Base-by-base conservation (phyloP, 768 basidiomycete species). In the Mycena epipterygia region DNA sequence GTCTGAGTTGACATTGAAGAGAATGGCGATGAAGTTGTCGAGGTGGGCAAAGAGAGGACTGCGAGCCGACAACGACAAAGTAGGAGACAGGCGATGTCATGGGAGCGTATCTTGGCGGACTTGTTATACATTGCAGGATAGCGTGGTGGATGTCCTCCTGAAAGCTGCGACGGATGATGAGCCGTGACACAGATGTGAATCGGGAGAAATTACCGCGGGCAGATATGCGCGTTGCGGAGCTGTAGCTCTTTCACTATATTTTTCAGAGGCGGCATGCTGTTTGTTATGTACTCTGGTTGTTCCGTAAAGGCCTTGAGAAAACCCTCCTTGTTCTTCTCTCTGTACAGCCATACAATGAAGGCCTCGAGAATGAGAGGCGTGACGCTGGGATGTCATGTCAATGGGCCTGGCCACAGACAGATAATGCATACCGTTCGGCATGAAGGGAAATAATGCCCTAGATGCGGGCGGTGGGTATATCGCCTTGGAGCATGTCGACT, bases 281-380 rank as follows among this genome's bases (percentile, higher is more conserved):
- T 95, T 0, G 93, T 96, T 70, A 99, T 98, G 71, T 93, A 90
- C 79, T 99, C 98, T 5, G 97, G 96, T 75, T 98, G 94, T 79
- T 99, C 98, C 2, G 96, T 95, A 77, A 99, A 98, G 0, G 96
- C 98, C 80, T 99, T 99, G 73, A 98, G 84, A 80, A 99, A 99
- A 1, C 97, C 97, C 2, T 85, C 86, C 78, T 87, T 89, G 83
- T 98, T 99, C 82, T 92, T 90, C 80, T 98, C 92, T 46, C 97
- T 89, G 78, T 93, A 98, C 3, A 98, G 83, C 3, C 97, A 90
- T 56, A 96, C 92, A 41, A 98, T 95, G 82, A 99, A 99, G 0
- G 96, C 95, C 78, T 98, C 97, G 53, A 92, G 84, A 29, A 91
- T 93, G 1, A 95, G 86, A 2, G 94, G 88, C 0, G 93, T 95